Evolutionary conservation across 257 asterid species (phyloP), one percentile per base, ranked within the genome.

Genomic region (Gentiana dahurica): DNA sequence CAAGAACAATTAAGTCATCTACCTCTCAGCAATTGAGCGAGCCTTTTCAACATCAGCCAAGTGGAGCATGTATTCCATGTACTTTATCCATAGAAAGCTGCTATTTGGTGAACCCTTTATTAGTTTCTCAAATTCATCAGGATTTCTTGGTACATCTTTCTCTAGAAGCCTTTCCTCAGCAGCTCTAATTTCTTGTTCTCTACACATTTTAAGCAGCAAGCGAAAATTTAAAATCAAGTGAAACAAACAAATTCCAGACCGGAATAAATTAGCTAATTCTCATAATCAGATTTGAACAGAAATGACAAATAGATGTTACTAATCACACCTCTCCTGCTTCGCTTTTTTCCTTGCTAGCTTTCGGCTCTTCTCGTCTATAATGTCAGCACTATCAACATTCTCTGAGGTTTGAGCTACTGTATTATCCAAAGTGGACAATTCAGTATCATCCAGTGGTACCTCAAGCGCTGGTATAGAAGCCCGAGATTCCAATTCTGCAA

Each of bases 1-100:
- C 8, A 41, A 41, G 6, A 5, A 10, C 6, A 41, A 10, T 41
- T 41, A 41, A 36, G 35, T 51, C n/a, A 50, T 50, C 55, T 73
- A 92, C 95, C 91, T 86, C 80, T 92, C 95, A 56, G 97, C 97
- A 71, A 88, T 71, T 47, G 86, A 78, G 54, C 97, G 90, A 53
- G 99, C 95, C 73, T 83, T 83, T 65, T 88, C 99, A 41, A 88
- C 70, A 66, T 92, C 94, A 51, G 95, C 84, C 81, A 88, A 55
- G 64, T 88, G 70, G 54, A 92, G 81, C 95, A 88, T 79, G 62
- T 70, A 79, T 34, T 80, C 95, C 97, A 92, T 92, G 81, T 85
- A 92, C 60, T 88, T 85, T 59, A 88, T 85, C 97, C 99, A 88
- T 61, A 80, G 69, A 79, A 78, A 80, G 77, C 99, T 88, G 75